These are phyloP conservation scores for Populus hybrid DNA, from an alignment of 441 rosid species.

Conservation along the genomic window DNA sequence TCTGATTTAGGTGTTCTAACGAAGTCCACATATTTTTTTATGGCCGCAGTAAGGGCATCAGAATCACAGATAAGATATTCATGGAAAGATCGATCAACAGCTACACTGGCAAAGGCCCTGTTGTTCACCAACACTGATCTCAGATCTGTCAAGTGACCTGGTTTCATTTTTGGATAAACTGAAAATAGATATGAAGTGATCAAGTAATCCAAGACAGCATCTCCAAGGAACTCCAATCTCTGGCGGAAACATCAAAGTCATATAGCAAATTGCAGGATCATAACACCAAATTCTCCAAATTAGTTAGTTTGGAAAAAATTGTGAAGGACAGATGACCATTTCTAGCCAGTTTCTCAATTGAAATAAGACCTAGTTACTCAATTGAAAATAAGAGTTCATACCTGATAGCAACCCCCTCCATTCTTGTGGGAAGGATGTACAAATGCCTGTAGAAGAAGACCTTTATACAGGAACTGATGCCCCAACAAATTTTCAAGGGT, in stretches of 20 bases:
- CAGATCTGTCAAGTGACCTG: conserved; percentile 94
- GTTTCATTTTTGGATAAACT: conserved; percentile 78
- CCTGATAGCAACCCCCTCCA: conserved; percentile 99
- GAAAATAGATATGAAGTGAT: conserved; percentile 87
- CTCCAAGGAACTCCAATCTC: conserved; percentile 99
- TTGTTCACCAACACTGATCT: conserved; percentile 83
- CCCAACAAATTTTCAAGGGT: conserved; percentile 52
- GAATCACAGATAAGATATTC: conserved; percentile 66
- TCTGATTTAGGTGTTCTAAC: conserved; percentile 34
- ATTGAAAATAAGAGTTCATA: conserved; percentile 13
- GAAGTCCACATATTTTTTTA: conserved; percentile 55
- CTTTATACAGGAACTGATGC: conserved; percentile 63
- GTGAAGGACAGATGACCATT: conserved; percentile 1
- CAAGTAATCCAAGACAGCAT: conserved; percentile 93
- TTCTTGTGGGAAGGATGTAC: conserved; percentile 82
- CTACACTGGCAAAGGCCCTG: conserved; percentile 76
- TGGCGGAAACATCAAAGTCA: conserved; percentile 33
- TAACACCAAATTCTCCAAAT: conserved; percentile 13
- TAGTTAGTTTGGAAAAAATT: conserved; percentile 6
- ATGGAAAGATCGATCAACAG: conserved; percentile 61
- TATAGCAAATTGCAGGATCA: conserved; percentile 21
- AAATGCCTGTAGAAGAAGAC: conserved; percentile 83
- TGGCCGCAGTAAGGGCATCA: conserved; percentile 47
- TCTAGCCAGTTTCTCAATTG: conserved; percentile 1
- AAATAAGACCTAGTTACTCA: conserved; percentile 3